Evolutionary conservation across 1,284 basidiomycete genomes (phyloP).

Genomic region (Malassezia cuniculi): DNA sequence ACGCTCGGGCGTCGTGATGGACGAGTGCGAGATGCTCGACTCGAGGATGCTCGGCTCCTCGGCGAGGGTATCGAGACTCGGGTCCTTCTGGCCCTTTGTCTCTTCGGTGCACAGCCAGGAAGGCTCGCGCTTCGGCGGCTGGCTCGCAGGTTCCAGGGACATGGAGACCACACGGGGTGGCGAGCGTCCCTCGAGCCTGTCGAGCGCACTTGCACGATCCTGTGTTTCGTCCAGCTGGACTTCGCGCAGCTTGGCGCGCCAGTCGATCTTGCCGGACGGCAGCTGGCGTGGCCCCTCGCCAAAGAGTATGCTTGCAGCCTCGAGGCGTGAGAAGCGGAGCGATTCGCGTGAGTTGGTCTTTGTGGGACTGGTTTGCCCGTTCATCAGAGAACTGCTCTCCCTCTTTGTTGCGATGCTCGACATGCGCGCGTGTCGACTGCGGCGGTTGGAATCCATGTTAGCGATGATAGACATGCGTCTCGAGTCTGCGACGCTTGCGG

Average conservation of each 20-base stretch:
- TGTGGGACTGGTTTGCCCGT: conserved; percentile 2
- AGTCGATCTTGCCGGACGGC: conserved; percentile 5
- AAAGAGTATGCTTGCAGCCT: conserved; percentile 12
- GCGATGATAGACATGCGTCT: too few species aligned
- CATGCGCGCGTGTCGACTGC: conserved; percentile 11
- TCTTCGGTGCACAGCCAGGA: too few species aligned
- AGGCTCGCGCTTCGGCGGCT: too few species aligned
- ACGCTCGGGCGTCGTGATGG: too few species aligned
- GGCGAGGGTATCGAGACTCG: too few species aligned
- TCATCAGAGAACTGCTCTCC: conserved; percentile 11
- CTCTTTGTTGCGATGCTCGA: conserved; percentile 10
- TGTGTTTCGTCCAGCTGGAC: background rate
- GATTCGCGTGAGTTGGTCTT: background rate
- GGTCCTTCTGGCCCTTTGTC: too few species aligned
- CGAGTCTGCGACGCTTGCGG: too few species aligned
- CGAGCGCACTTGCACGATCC: conserved; percentile 8
- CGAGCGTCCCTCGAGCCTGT: conserved; percentile 12
- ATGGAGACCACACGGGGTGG: too few species aligned
- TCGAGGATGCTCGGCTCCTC: too few species aligned
- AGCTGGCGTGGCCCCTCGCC: background rate
- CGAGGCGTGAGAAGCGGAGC: conserved; percentile 11
- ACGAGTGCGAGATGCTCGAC: too few species aligned
- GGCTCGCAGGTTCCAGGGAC: too few species aligned
- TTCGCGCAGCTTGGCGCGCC: conserved; percentile 5
- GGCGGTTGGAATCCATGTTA: too few species aligned